Conservation (phyloP, 192 early-diverging fungal genomes). For the Podila minutissima region DNA sequence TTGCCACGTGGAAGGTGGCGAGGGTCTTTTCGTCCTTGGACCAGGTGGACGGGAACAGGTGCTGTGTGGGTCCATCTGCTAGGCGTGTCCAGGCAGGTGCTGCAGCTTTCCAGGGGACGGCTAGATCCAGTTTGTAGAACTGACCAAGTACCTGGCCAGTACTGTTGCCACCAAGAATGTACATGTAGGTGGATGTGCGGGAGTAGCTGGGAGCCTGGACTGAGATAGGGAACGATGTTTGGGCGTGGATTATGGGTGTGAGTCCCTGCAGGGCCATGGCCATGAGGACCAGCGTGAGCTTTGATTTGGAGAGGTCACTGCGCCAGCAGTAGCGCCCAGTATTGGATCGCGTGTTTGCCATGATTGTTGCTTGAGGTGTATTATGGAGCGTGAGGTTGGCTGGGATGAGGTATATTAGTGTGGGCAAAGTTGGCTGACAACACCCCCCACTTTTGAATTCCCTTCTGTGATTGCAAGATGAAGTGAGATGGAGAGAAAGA, state of each 20-base stretch:
- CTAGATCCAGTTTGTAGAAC: conserved; percentile 1
- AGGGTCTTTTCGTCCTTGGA: not conserved
- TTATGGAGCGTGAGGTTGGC: too few relatives aligned
- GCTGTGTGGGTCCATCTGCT: not conserved
- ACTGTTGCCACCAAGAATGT: not conserved
- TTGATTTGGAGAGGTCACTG: too few relatives aligned
- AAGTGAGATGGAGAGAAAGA: too few relatives aligned
- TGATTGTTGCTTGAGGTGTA: too few relatives aligned
- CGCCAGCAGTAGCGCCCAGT: too few relatives aligned
- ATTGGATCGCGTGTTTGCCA: too few relatives aligned
- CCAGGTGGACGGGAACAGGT: not conserved
- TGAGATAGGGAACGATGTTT: not conserved
- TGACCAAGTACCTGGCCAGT: not conserved
- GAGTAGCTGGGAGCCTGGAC: not conserved
- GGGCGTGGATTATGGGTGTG: not conserved
- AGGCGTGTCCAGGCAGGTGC: not conserved
- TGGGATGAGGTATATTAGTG: too few relatives aligned
- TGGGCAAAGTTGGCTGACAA: too few relatives aligned
- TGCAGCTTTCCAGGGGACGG: not conserved
- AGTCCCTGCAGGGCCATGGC: too few relatives aligned
- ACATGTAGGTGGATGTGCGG: not conserved
- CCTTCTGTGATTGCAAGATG: too few relatives aligned
- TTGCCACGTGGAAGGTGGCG: not conserved
- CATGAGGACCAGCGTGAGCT: too few relatives aligned
- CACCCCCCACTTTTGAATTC: too few relatives aligned